These are phyloP conservation scores for Diaporthe sp. DNA, from an alignment of 2,329 filamentous ascomycete genomes.

Conservation along the genomic window DNA sequence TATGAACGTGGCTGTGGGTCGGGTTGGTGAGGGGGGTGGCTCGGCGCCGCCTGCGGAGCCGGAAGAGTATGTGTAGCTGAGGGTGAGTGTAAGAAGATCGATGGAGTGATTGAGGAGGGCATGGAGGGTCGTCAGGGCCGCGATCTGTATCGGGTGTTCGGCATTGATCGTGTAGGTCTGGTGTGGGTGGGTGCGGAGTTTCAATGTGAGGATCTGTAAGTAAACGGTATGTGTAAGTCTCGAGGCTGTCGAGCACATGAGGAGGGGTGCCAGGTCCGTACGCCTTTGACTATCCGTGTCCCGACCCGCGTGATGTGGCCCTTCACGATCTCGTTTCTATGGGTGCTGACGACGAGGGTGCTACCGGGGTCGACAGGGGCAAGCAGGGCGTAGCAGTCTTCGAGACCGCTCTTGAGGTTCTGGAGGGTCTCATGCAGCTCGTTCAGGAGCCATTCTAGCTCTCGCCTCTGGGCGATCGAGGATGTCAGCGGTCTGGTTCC, in stretches of 20 bases:
- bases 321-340: slow-evolving; percentile 90
- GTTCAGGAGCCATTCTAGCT: slow-evolving; percentile 68
- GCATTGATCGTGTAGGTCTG: slow-evolving; percentile 64
- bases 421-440: slow-evolving; percentile 63
- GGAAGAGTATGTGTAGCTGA: slow-evolving; percentile 72
- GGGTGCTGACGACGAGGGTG: slow-evolving; percentile 90
- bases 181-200: slow-evolving; percentile 76
- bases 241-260: neutral
- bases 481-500: slow-evolving; percentile 1
- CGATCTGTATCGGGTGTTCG: slow-evolving; percentile 69
- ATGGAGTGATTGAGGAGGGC: slow-evolving; percentile 86
- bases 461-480: slow-evolving; percentile 57
- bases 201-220: slow-evolving; percentile 79
- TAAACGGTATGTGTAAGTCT: neutral
- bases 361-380: slow-evolving; percentile 87
- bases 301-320: slow-evolving; percentile 92
- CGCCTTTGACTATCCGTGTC: slow-evolving; percentile 91
- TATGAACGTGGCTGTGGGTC: slow-evolving; percentile 61
- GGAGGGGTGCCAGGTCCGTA: slow-evolving; percentile 58
- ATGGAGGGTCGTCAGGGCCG: slow-evolving; percentile 79
- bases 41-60: slow-evolving; percentile 67
- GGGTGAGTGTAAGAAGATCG: slow-evolving; percentile 84
- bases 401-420: slow-evolving; percentile 75
- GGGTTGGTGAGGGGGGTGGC: slow-evolving; percentile 63
- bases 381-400: slow-evolving; percentile 90